These are phyloP conservation scores for Globisporangium paroecandrum DNA, from an alignment of 352 stramenopile genomes.

Conservation along the genomic window DNA sequence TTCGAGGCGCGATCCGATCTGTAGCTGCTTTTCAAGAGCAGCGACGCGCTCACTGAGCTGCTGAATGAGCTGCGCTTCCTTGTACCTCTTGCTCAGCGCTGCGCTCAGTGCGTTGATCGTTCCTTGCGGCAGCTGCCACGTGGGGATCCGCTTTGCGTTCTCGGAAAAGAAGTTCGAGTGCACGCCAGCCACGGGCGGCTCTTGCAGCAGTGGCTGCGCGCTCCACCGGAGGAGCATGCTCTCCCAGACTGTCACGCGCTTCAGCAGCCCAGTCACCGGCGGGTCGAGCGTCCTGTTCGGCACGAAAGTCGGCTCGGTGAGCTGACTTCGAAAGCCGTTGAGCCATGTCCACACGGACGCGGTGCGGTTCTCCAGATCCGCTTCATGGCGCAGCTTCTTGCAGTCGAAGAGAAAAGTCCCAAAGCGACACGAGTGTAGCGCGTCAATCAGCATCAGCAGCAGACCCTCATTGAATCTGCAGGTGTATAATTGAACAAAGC, in stretches of 20 bases:
- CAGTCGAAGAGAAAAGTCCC: slow-evolving; percentile 97
- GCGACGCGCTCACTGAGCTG: slow-evolving; percentile 36
- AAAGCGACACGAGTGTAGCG: slow-evolving; percentile 97
- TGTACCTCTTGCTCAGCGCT: slow-evolving; percentile 37
- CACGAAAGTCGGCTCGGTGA: slow-evolving; percentile 54
- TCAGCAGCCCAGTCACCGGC: slow-evolving; percentile 54
- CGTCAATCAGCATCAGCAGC: slow-evolving; percentile 92
- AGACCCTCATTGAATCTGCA: slow-evolving; percentile 91
- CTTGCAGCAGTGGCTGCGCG: slow-evolving; percentile 53
- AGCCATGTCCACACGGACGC: slow-evolving; percentile 81
- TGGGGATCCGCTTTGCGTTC: slow-evolving; percentile 49
- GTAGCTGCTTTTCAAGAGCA: slow-evolving; percentile 27
- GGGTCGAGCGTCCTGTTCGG: slow-evolving; percentile 53
- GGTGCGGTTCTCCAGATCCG: slow-evolving; percentile 56
- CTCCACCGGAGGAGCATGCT: slow-evolving; percentile 76
- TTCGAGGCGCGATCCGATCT: neutral
- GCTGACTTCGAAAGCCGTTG: slow-evolving; percentile 65
- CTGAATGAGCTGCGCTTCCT: slow-evolving; percentile 40
- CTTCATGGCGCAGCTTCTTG: slow-evolving; percentile 73
- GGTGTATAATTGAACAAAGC: neutral
- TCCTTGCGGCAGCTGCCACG: slow-evolving; percentile 63
- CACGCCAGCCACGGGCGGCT: slow-evolving; percentile 19
- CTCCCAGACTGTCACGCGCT: slow-evolving; percentile 63
- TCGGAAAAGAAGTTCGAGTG: slow-evolving; percentile 52
- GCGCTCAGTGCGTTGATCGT: slow-evolving; percentile 49